A percentile compares a stretch with the other conserved stretches of the same genome.
These are phyloP conservation scores for Penicillium arizonense DNA, from an alignment of 495 filamentous ascomycete species.

Conservation along the genomic window DNA sequence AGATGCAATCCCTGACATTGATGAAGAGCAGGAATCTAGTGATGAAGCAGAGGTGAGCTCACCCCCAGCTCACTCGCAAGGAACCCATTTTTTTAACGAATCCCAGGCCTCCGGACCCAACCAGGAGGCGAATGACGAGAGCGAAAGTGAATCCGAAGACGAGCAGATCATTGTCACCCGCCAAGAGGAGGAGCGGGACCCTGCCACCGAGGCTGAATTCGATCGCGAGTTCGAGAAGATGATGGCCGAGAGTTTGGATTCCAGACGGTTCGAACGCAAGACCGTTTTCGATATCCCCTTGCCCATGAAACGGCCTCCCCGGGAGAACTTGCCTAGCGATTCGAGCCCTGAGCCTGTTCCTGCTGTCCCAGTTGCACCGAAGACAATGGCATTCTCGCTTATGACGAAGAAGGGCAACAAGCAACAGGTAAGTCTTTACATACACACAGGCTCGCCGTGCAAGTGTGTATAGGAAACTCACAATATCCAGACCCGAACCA, in stretches of 20 bases:
- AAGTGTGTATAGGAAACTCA: not conserved
- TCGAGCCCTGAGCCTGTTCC: conserved; percentile 31
- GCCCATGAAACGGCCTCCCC: conserved; percentile 75
- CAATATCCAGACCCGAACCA: conserved; percentile 72
- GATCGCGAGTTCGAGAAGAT: conserved; percentile 98
- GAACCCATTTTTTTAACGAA: not conserved
- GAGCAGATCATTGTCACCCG: conserved; percentile 89
- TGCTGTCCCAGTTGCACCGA: conserved; percentile 42
- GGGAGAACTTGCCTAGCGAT: conserved; percentile 53
- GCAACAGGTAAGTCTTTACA: conserved; percentile 67
- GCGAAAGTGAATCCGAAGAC: conserved; percentile 61
- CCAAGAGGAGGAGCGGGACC: conserved; percentile 86
- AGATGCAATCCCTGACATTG: conserved; percentile 51
- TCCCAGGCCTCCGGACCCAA: conserved; percentile 53
- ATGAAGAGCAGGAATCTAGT: conserved; percentile 57
- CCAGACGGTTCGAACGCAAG: conserved; percentile 91
- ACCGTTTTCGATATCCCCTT: conserved; percentile 90
- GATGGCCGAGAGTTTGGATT: conserved; percentile 96
- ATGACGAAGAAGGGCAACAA: conserved; percentile 96
- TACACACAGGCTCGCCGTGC: too few species aligned
- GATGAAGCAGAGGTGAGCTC: conserved; percentile 55
- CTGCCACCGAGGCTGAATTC: conserved; percentile 94
- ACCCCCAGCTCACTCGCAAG: not conserved
- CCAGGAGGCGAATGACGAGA: conserved; percentile 33
- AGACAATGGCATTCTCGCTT: conserved; percentile 90